Conservation (phyloP, 2,329 filamentous ascomycete genomes). For the Colletotrichum godetiae region DNA sequence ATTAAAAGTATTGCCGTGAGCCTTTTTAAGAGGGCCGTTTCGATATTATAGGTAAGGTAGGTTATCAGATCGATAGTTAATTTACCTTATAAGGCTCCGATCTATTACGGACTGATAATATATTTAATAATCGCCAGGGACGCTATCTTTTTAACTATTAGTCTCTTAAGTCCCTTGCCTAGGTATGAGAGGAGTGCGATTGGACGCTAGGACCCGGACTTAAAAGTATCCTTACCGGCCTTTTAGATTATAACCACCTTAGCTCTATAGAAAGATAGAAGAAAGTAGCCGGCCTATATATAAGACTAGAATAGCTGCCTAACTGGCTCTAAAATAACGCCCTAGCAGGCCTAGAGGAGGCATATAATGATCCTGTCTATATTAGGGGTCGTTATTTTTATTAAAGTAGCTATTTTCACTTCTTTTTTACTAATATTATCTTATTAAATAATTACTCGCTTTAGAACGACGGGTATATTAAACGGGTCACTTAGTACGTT, state of each 20-base stretch:
- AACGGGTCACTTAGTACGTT: neutral
- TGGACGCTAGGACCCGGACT: slow-evolving; percentile 26
- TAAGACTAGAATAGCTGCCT: slow-evolving; percentile 18
- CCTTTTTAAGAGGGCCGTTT: slow-evolving; percentile 8
- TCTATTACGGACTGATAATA: slow-evolving; percentile 12
- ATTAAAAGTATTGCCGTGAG: slow-evolving; percentile 1
- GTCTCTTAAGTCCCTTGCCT: slow-evolving; percentile 32
- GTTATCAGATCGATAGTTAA: slow-evolving; percentile 14
- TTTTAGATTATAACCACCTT: slow-evolving; percentile 33
- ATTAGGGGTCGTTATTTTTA: neutral
- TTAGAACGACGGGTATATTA: neutral
- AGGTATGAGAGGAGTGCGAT: slow-evolving; percentile 33
- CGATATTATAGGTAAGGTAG: slow-evolving; percentile 13
- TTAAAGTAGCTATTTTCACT: neutral
- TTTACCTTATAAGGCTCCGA: slow-evolving; percentile 11
- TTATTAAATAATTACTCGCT: neutral
- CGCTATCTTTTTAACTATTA: slow-evolving; percentile 10
- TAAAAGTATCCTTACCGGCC: no score
- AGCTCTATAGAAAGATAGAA: slow-evolving; percentile 7
- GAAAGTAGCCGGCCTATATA: slow-evolving; percentile 14
- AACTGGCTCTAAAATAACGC: neutral
- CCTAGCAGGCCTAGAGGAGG: neutral
- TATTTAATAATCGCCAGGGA: neutral
- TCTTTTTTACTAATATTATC: neutral
- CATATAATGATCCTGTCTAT: neutral